These are phyloP conservation scores for Cercophora samala DNA, from an alignment of 495 filamentous ascomycete genomes.

Conservation along the genomic window DNA sequence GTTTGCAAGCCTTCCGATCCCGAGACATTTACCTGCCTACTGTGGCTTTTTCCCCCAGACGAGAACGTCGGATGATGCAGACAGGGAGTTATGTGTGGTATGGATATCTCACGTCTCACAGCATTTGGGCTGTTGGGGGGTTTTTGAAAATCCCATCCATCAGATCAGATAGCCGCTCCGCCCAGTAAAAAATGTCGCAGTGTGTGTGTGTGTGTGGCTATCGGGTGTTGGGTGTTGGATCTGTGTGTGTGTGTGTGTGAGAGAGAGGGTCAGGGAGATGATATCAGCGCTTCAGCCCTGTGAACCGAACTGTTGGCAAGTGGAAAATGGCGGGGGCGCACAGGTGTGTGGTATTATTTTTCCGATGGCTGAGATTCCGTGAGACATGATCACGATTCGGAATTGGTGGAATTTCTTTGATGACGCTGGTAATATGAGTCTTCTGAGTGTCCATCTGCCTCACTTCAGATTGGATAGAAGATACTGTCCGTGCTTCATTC, in stretches of 20 bases:
- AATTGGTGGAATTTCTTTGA: not conserved
- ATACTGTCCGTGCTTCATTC: not conserved
- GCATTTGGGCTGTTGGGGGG: not conserved
- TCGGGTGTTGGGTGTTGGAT: not conserved
- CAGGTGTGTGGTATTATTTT: not conserved
- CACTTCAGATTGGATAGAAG: not conserved
- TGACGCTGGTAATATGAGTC: not conserved
- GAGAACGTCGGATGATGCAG: not conserved
- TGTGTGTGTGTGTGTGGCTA: not conserved
- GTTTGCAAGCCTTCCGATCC: no score
- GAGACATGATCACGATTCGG: not conserved
- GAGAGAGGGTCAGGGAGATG: not conserved
- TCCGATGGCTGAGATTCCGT: not conserved
- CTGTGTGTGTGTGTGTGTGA: no score
- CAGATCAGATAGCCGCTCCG: not conserved
- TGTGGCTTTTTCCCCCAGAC: no score
- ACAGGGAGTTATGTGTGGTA: not conserved
- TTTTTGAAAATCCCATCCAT: not conserved
- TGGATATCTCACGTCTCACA: conserved; percentile 7
- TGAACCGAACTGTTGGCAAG: not conserved
- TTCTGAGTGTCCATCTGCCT: not conserved
- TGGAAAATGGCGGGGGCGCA: not conserved
- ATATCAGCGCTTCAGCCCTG: not conserved
- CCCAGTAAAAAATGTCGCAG: not conserved
- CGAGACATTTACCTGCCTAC: no score